Evolutionary conservation across 495 filamentous ascomycete genomes (phyloP).

Genomic region (Massariosphaeria phaeospora): DNA sequence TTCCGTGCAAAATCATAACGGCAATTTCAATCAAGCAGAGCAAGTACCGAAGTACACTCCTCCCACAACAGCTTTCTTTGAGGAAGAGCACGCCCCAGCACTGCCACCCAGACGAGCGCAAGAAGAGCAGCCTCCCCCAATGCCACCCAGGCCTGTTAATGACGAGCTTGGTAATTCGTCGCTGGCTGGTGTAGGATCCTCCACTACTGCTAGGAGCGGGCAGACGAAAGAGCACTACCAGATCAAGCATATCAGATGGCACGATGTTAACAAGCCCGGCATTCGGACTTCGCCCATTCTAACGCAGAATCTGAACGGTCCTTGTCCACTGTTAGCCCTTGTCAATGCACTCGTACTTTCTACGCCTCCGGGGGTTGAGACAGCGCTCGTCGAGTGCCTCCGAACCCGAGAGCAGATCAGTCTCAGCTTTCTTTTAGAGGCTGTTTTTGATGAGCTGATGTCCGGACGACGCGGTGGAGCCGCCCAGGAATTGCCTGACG

Average conservation of each 20-base stretch:
- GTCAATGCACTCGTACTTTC: conserved; percentile 88
- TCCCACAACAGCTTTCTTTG: conserved; percentile 1
- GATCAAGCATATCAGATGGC: conserved; percentile 66
- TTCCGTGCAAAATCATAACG: conserved; percentile 28
- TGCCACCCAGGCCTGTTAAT: conserved; percentile 30
- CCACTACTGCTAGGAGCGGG: conserved; percentile 36
- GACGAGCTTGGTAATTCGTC: conserved; percentile 5
- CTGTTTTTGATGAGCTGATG: conserved; percentile 86
- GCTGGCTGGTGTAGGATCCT: conserved; percentile 27
- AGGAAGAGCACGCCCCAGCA: conserved; percentile 19
- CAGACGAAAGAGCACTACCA: conserved; percentile 61
- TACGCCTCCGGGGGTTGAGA: conserved; percentile 57
- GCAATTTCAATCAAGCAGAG: conserved; percentile 32
- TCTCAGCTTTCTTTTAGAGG: conserved; percentile 75
- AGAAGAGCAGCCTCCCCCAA: conserved; percentile 27
- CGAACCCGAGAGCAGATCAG: conserved; percentile 80
- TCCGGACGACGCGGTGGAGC: conserved; percentile 53
- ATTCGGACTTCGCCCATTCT: conserved; percentile 68
- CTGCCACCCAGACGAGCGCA: conserved; percentile 23
- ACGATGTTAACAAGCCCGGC: conserved; percentile 46
- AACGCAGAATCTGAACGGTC: conserved; percentile 88
- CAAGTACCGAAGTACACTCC: conserved; percentile 16
- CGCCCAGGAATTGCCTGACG: conserved; percentile 66
- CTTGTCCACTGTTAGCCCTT: conserved; percentile 86
- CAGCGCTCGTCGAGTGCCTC: conserved; percentile 70